Conservation (phyloP, 2,329 filamentous ascomycete species). For the Sclerotinia minor region DNA sequence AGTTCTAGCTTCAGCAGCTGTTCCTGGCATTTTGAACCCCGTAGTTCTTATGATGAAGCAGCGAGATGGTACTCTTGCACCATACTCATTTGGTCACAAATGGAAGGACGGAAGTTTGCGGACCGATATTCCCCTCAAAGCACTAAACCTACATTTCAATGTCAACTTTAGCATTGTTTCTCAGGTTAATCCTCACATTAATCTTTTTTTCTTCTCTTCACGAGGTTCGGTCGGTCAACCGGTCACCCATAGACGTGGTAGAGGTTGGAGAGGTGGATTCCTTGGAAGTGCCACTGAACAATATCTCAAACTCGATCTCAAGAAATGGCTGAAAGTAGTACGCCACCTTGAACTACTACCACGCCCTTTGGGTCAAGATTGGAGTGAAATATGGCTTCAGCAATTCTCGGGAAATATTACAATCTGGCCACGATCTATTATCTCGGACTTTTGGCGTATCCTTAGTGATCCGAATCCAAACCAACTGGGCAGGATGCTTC, state of each 20-base stretch:
- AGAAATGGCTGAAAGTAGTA: conserved; percentile 95
- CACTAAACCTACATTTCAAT: conserved; percentile 94
- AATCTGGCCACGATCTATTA: conserved; percentile 83
- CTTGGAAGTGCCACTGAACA: conserved; percentile 89
- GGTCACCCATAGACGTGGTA: conserved; percentile 88
- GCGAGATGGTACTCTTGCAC: conserved; percentile 71
- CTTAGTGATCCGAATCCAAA: conserved; percentile 77
- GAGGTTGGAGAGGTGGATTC: conserved; percentile 95
- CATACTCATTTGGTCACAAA: conserved; percentile 97
- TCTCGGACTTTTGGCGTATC: conserved; percentile 82
- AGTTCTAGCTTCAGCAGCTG: conserved; percentile 89
- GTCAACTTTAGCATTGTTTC: conserved; percentile 93
- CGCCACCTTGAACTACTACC: conserved; percentile 90
- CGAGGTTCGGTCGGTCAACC: conserved; percentile 88
- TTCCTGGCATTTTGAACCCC: conserved; percentile 93
- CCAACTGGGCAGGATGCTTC: conserved; percentile 82
- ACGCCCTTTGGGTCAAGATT: conserved; percentile 88
- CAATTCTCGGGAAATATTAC: conserved; percentile 93
- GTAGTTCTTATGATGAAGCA: conserved; percentile 92
- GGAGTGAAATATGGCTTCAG: conserved; percentile 95
- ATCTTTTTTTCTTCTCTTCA: conserved; percentile 97
- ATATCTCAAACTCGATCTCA: conserved; percentile 93
- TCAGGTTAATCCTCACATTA: conserved; percentile 95
- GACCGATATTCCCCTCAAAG: conserved; percentile 93
- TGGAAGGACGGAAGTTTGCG: conserved; percentile 97